A percentile compares a stretch with the other conserved stretches of the same genome.
phyloP scores from a whole-genome alignment of 179 eudicot species.

The Gypsophila paniculata region DNA sequence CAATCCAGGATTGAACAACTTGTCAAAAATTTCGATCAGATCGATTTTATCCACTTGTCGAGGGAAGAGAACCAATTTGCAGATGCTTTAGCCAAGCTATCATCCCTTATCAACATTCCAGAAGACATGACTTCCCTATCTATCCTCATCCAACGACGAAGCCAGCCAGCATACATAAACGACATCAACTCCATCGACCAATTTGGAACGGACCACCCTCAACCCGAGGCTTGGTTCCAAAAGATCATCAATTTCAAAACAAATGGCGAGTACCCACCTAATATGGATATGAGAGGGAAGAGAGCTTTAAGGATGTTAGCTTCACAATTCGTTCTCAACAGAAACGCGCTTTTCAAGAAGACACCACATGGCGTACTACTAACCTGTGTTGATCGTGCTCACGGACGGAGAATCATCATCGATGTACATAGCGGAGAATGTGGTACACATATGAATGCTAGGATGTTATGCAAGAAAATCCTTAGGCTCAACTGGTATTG shows the following conservation, averaged over 20 bases:
- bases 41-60: neutral
- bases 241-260: no score
- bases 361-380: neutral
- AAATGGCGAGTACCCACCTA: no score
- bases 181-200: no score
- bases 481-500: neutral
- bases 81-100: neutral
- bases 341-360: neutral
- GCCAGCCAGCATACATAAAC: neutral
- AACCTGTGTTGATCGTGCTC: neutral
- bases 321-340: neutral
- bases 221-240: no score
- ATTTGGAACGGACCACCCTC: no score
- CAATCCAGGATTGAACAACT: neutral
- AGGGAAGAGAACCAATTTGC: conserved; percentile 5
- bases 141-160: neutral
- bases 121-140: neutral
- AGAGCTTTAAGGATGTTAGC: no score
- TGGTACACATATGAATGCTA: conserved; percentile 8
- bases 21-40: neutral
- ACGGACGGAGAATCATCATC: neutral
- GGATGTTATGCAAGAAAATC: no score
- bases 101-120: neutral
- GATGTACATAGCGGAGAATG: neutral
- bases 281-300: no score